A percentile compares a stretch with the other conserved stretches of the same genome.
Conservation (phyloP, 2,329 filamentous ascomycete genomes). For the Hypoxylon rubiginosum region DNA sequence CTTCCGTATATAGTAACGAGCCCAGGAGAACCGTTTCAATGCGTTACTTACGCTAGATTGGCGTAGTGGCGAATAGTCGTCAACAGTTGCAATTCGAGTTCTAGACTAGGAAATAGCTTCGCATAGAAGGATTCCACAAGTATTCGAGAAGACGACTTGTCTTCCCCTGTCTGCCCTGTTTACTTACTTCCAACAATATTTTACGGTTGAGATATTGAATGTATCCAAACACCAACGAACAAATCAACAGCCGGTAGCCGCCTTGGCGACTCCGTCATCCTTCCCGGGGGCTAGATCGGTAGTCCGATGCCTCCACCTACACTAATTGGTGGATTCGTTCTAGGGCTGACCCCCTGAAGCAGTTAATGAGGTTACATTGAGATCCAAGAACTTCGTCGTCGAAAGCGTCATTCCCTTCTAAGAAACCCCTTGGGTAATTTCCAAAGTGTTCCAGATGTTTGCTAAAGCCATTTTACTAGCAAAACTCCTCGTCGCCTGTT, state of each 20-base stretch:
- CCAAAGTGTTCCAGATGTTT: conserved; percentile 7
- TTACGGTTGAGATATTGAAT: background rate
- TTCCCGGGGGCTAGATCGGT: conserved; percentile 24
- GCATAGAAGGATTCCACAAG: background rate
- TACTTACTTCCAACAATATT: background rate
- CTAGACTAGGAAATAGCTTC: background rate
- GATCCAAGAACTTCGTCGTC: conserved; percentile 18
- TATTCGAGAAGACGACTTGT: background rate
- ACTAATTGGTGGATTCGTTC: background rate
- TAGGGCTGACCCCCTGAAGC: conserved; percentile 10
- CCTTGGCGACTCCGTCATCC: conserved; percentile 34
- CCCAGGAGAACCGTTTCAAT: conserved; percentile 23
- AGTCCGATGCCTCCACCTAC: background rate
- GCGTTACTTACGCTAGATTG: conserved; percentile 20
- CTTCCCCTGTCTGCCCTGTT: background rate
- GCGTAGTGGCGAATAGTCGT: conserved; percentile 17
- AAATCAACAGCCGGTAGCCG: conserved; percentile 16
- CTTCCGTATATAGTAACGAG: conserved; percentile 23
- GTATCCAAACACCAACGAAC: too few relatives aligned
- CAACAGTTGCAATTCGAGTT: background rate
- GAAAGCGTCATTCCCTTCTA: conserved; percentile 22
- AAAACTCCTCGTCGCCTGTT: background rate
- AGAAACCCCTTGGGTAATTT: conserved; percentile 24
- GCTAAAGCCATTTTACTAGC: background rate
- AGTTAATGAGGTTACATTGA: conserved; percentile 30